Evolutionary conservation across 2,329 filamentous ascomycete genomes (phyloP).

Genomic region (Pestalotiopsis sp.): DNA sequence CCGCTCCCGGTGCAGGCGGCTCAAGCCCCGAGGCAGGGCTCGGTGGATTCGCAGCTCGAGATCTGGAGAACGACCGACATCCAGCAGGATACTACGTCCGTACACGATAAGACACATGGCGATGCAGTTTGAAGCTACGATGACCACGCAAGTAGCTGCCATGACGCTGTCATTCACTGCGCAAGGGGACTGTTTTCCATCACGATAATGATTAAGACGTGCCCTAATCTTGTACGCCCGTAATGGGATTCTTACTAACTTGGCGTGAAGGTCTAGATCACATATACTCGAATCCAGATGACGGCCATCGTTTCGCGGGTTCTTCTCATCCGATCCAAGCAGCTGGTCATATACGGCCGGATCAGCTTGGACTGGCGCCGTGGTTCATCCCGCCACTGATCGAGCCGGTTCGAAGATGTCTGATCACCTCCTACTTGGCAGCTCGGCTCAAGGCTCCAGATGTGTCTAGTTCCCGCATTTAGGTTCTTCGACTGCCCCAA

Average conservation of each 20-base stretch:
- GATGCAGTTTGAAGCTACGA: background rate
- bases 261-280: background rate
- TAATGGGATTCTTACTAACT: background rate
- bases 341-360: background rate
- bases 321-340: background rate
- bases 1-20: background rate
- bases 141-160: background rate
- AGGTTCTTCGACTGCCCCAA: background rate
- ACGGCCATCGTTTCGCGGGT: background rate
- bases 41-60: background rate
- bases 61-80: conserved; percentile 1
- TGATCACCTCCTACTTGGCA: background rate
- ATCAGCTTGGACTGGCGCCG: background rate
- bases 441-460: background rate
- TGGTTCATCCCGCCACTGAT: background rate
- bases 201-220: background rate
- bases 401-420: background rate
- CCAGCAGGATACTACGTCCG: background rate
- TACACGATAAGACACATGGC: background rate
- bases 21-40: background rate
- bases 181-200: background rate
- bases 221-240: background rate
- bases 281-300: background rate
- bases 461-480: background rate
- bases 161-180: background rate